Base-by-base conservation (phyloP, 1,284 basidiomycete genomes). In the Paramarasmius palmivorus region DNA sequence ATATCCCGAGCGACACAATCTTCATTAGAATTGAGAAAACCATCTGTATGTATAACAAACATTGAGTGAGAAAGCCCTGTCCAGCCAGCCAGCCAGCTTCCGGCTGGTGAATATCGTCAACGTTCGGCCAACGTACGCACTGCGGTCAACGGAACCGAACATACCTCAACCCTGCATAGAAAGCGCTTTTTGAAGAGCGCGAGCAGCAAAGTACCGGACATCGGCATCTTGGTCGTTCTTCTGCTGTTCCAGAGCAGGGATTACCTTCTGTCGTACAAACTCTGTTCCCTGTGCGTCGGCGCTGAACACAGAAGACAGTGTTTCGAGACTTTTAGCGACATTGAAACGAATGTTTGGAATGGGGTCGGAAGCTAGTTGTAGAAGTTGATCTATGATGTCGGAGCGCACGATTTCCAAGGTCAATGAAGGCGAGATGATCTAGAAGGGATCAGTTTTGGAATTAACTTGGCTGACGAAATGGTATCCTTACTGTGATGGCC, bases 261-360 rank as follows among this genome's bases (percentile, higher is more conserved):
- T 68, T 61, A 98, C 84, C 69, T 86, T 86, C 62, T 86, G 77
- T 62, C 81, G 79, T 41, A 90, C 79, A 53, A 96, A 79, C 60
- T 88, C 83, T 57, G 80, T 82, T 8, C 95, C 95, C 54, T 93
- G 92, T 2, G 85, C 72, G 29, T 78, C 77, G 49, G 69, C 71
- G 10, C 79, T 83, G 57, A 93, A 88, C 1, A 90, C 85, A 17
- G 75, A 75, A 0, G 92, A 91, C 51, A 98, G 78, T 23, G 92
- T 86, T 74, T 98, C 94, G 61, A 97, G 77, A 17, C 92, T 90
- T 72, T 98, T 98, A 42, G 95, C 92, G 32, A 98, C 95, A 70
- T 99, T 99, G 83, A 99, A 99, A 40, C 97, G 91, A 70, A 99
- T 99, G 74, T 99, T 99, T 54, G 97, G 97, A 66, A 99, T 99